Conservation (phyloP, 805 yeast species). For the Candida ulmi region DNA sequence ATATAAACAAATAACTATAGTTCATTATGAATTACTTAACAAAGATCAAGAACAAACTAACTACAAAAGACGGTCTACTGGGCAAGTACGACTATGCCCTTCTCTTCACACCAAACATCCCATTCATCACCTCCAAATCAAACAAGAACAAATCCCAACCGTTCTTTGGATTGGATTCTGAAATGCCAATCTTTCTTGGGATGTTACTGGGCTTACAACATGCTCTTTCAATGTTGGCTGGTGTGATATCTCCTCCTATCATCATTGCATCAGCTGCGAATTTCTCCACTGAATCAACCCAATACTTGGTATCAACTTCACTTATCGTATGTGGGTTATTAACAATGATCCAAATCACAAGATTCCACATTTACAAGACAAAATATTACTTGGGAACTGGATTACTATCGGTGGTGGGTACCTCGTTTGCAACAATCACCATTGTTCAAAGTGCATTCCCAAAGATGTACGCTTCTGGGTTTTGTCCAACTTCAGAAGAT, state of each 20-base stretch:
- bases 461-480: conserved; percentile 70
- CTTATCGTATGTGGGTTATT: conserved; percentile 67
- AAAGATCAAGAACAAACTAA: conserved; percentile 32
- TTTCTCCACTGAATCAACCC: conserved; percentile 41
- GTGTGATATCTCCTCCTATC: conserved; percentile 80
- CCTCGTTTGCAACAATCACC: conserved; percentile 83
- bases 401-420: conserved; percentile 82
- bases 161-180: conserved; percentile 74
- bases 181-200: conserved; percentile 78
- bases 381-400: conserved; percentile 85
- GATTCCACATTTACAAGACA: conserved; percentile 71
- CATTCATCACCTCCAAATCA: conserved; percentile 48
- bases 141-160: conserved; percentile 59
- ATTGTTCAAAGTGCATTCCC: conserved; percentile 77
- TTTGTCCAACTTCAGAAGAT: conserved; percentile 55
- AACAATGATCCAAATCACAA: conserved; percentile 70
- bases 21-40: not conserved
- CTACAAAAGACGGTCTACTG: conserved; percentile 75
- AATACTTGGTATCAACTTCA: conserved; percentile 67
- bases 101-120: conserved; percentile 75
- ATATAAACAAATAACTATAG: no score
- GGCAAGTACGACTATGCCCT: conserved; percentile 84
- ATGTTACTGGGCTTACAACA: conserved; percentile 82
- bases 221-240: conserved; percentile 86
- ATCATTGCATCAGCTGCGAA: conserved; percentile 62